These are phyloP conservation scores for Sclerotinia glacialis DNA, from an alignment of 2,329 filamentous ascomycete genomes.

Conservation along the genomic window DNA sequence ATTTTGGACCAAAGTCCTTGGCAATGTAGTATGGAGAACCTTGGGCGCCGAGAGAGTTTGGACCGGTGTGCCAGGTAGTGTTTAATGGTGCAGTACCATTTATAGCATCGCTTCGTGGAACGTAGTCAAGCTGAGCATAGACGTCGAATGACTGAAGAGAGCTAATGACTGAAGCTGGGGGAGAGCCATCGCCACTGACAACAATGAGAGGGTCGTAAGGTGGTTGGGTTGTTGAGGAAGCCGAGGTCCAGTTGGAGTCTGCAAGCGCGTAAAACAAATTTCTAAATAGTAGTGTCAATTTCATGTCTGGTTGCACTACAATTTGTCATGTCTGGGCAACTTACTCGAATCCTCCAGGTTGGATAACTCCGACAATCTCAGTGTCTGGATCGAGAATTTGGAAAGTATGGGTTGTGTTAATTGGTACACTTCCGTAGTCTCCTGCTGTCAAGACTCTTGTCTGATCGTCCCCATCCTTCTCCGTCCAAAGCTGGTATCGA, in stretches of 20 bases:
- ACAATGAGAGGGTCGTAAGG: constrained; percentile 40
- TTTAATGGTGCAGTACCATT: constrained; percentile 43
- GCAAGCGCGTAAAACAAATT: constrained; percentile 44
- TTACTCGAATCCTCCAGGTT: constrained; percentile 49
- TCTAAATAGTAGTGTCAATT: constrained; percentile 23
- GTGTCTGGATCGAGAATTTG: constrained; percentile 49
- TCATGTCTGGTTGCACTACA: constrained; percentile 4
- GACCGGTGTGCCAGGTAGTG: constrained; percentile 43
- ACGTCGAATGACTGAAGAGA: constrained; percentile 45
- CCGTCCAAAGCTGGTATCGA: constrained; percentile 47
- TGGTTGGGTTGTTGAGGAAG: constrained; percentile 38
- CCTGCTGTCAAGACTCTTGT: constrained; percentile 45
- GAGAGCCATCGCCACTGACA: neutral
- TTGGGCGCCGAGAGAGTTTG: constrained; percentile 40
- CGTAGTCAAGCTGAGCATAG: constrained; percentile 44
- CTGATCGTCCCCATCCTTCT: constrained; percentile 36
- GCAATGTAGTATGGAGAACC: constrained; percentile 45
- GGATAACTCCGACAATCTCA: constrained; percentile 47
- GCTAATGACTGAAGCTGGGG: constrained; percentile 38
- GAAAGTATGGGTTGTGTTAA: constrained; percentile 49
- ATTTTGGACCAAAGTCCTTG: constrained; percentile 48
- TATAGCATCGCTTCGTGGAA: constrained; percentile 43
- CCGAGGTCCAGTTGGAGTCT: constrained; percentile 38
- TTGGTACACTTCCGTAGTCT: constrained; percentile 47
- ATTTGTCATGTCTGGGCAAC: constrained; percentile 20